Conservation (phyloP, 208 protist species). For the Acanthamoeba lenticulata region DNA sequence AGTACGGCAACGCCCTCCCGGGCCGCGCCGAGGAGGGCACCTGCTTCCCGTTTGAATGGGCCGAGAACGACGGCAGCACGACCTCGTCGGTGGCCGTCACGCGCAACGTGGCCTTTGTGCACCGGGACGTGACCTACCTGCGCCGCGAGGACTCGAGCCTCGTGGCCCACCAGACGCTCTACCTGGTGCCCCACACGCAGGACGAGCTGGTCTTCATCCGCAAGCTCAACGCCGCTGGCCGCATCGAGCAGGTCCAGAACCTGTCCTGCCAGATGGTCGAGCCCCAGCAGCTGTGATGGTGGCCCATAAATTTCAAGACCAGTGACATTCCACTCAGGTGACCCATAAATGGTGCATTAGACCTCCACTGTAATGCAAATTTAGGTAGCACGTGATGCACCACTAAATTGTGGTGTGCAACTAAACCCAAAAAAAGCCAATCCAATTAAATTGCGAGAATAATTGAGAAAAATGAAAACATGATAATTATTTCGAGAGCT, state of each 20-base stretch:
- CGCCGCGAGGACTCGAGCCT: neutral
- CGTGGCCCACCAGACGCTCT: neutral
- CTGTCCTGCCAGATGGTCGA: neutral
- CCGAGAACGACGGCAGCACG: neutral
- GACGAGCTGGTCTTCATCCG: neutral
- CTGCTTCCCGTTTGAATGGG: neutral
- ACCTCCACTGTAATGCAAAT: too few species aligned
- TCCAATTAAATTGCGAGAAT: too few species aligned
- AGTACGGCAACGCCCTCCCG: neutral
- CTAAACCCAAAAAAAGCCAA: too few species aligned
- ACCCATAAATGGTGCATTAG: too few species aligned
- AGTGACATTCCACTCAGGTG: too few species aligned
- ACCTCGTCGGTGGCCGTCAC: neutral
- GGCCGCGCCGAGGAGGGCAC: neutral
- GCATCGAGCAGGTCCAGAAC: neutral
- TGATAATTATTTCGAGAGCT: too few species aligned
- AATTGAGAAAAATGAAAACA: too few species aligned
- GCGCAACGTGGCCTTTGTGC: neutral
- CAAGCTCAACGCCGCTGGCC: neutral
- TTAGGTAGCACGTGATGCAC: too few species aligned
- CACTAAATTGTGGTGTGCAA: too few species aligned
- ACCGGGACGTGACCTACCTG: neutral
- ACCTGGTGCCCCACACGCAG: neutral
- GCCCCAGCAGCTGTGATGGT: neutral
- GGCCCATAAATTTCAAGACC: too few species aligned